These are phyloP conservation scores for Moniliella sp. DNA, from an alignment of 1,284 basidiomycete genomes.

Conservation along the genomic window DNA sequence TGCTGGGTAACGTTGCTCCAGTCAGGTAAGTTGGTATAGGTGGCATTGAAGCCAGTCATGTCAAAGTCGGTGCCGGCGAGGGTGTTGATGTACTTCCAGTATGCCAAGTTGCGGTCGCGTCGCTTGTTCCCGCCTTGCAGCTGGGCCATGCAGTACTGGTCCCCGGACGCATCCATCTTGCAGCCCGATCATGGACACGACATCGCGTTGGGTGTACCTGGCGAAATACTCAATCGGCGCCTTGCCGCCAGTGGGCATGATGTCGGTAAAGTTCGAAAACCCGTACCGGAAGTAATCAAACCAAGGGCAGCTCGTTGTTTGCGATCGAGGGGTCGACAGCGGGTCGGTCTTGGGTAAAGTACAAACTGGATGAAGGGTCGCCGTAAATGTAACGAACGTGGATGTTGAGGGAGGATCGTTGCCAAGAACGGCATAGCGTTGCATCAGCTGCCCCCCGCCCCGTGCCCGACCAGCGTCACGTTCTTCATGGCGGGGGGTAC, in stretches of 20 bases:
- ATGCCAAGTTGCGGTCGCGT: conserved; percentile 22
- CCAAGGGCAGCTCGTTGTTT: conserved; percentile 7
- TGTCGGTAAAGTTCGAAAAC: conserved; percentile 16
- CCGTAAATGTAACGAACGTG: conserved; percentile 21
- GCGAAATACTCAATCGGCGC: conserved; percentile 16
- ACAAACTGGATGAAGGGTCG: conserved; percentile 17
- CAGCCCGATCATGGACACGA: conserved; percentile 22
- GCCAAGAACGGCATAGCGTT: conserved; percentile 22
- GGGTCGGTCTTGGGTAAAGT: conserved; percentile 24
- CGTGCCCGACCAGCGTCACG: conserved; percentile 29
- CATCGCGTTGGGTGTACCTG: conserved; percentile 17
- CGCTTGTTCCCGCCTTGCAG: conserved; percentile 21
- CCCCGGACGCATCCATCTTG: conserved; percentile 14
- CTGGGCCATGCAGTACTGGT: conserved; percentile 28
- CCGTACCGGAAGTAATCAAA: conserved; percentile 31
- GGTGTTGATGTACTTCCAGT: conserved; percentile 29
- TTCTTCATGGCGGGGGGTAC: conserved; percentile 16
- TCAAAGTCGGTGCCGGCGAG: conserved; percentile 17
- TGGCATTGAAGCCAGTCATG: conserved; percentile 4
- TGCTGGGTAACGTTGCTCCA: conserved; percentile 12
- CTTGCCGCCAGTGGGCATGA: conserved; percentile 4
- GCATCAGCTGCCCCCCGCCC: conserved; percentile 30
- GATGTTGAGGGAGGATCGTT: conserved; percentile 8
- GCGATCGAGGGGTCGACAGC: conserved; percentile 11
- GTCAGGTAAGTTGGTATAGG: conserved; percentile 8